phyloP scores from a whole-genome alignment of 768 basidiomycete genomes.

The Mrakia blollopis region DNA sequence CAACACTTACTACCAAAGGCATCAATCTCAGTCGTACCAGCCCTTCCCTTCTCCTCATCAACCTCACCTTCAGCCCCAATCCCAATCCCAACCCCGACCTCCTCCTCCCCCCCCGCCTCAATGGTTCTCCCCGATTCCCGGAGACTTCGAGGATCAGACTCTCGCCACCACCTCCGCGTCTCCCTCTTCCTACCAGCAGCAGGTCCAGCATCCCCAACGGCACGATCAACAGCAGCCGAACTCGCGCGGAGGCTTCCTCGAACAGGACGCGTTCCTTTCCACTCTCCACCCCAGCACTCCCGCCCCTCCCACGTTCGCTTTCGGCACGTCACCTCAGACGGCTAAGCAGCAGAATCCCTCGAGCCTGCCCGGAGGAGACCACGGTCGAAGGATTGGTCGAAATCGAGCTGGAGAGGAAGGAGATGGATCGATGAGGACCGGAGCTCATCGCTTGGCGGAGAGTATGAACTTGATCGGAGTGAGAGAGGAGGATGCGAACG shows the following conservation, averaged over 20 bases:
- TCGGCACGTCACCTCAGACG: neutral
- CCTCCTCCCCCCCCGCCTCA: neutral
- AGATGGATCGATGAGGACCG: neutral
- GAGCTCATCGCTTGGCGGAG: slow-evolving; percentile 4
- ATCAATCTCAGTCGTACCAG: neutral
- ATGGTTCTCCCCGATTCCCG: neutral
- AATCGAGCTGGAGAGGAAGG: neutral
- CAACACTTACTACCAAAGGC: neutral
- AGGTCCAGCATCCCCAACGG: neutral
- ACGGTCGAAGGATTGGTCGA: neutral
- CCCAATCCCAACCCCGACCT: neutral
- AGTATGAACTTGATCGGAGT: slow-evolving; percentile 15
- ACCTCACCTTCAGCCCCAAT: neutral
- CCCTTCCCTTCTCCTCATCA: no score
- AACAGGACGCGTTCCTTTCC: neutral
- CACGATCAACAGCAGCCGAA: no score
- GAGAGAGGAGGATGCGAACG: slow-evolving; percentile 9
- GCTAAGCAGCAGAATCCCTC: no score
- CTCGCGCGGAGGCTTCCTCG: neutral
- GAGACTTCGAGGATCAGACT: neutral
- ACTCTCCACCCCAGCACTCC: neutral
- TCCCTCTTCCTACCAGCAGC: neutral
- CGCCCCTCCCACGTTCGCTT: neutral
- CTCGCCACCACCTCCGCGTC: neutral
- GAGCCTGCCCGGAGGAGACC: no score